Percentiles rank a stretch among this genome's conserved stretches.
Conservation (phyloP, 2,329 filamentous ascomycete genomes). For the Leptodontidium sp. region DNA sequence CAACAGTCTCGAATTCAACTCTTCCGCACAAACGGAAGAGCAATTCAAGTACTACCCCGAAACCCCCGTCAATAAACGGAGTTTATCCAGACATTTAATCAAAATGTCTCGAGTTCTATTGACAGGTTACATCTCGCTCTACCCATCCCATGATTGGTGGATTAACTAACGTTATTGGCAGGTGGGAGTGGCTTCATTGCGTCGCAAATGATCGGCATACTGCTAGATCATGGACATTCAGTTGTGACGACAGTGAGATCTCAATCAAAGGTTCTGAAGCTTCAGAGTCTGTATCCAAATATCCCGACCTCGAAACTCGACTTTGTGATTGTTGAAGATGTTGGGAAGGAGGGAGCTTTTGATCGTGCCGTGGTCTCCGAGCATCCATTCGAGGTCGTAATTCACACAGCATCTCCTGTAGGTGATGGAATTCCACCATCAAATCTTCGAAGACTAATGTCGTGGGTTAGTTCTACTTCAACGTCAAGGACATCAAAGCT, state of each 20-base stretch:
- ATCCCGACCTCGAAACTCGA: constrained; percentile 41
- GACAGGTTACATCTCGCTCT: background rate
- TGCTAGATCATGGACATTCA: constrained; percentile 47
- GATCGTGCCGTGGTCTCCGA: constrained; percentile 60
- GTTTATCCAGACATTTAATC: background rate
- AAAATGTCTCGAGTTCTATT: constrained; percentile 20
- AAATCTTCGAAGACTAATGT: background rate
- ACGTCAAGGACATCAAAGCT: constrained; percentile 35
- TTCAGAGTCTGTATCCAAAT: constrained; percentile 49
- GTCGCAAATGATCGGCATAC: constrained; percentile 55
- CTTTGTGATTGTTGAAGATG: constrained; percentile 71
- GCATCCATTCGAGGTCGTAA: constrained; percentile 66
- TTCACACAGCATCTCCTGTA: constrained; percentile 69
- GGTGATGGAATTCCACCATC: background rate
- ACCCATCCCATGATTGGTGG: background rate
- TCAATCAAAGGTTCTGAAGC: constrained; percentile 52
- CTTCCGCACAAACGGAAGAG: background rate
- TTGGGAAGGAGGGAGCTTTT: constrained; percentile 73
- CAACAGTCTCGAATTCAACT: background rate
- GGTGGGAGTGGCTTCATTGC: constrained; percentile 59
- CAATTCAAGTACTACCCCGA: too few relatives aligned
- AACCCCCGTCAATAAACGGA: too few relatives aligned
- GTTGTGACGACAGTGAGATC: constrained; percentile 56
- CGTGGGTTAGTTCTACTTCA: constrained; percentile 34
- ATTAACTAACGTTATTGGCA: constrained; percentile 30